Percentiles rank a stretch among this genome's conserved stretches.
phyloP scores from a whole-genome alignment of 1,284 basidiomycete species.

The Agroathelia rolfsii region DNA sequence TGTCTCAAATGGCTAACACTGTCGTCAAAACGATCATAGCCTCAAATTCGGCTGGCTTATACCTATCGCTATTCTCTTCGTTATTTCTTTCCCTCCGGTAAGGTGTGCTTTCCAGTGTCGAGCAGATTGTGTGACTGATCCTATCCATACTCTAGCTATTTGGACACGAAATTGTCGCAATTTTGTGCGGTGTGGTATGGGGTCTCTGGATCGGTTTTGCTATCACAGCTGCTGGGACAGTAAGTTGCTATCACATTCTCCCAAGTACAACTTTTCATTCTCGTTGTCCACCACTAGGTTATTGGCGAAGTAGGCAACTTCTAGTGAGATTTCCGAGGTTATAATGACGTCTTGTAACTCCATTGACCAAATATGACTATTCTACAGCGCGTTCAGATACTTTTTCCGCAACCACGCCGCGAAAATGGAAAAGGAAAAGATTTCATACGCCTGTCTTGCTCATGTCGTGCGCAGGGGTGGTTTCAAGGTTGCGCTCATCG shows the following conservation, averaged over 20 bases:
- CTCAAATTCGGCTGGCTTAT: slow-evolving; percentile 64
- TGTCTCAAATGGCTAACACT: slow-evolving; percentile 7
- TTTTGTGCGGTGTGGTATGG: slow-evolving; percentile 74
- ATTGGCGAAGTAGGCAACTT: slow-evolving; percentile 70
- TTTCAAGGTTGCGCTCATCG: slow-evolving; percentile 66
- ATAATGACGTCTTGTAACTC: slow-evolving; percentile 18
- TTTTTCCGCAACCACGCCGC: slow-evolving; percentile 54
- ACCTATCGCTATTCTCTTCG: slow-evolving; percentile 70
- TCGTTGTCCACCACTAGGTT: too few species aligned
- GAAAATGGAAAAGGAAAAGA: slow-evolving; percentile 61
- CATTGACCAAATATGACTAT: slow-evolving; percentile 9
- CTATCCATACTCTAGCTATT: slow-evolving; percentile 55
- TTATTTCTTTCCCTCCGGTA: slow-evolving; percentile 72
- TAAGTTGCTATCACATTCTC: neutral
- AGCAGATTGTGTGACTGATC: too few species aligned
- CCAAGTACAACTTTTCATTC: neutral
- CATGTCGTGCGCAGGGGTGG: slow-evolving; percentile 73
- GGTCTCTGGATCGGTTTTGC: slow-evolving; percentile 58
- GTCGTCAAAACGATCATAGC: too few species aligned
- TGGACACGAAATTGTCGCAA: slow-evolving; percentile 68
- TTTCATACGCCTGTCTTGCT: slow-evolving; percentile 71
- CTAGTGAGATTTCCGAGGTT: too few species aligned
- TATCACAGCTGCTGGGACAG: slow-evolving; percentile 57
- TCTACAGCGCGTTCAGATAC: slow-evolving; percentile 52
- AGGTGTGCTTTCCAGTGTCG: slow-evolving; percentile 17